Conservation (phyloP, 768 basidiomycete species). For the Pleurotus pulmonarius region DNA sequence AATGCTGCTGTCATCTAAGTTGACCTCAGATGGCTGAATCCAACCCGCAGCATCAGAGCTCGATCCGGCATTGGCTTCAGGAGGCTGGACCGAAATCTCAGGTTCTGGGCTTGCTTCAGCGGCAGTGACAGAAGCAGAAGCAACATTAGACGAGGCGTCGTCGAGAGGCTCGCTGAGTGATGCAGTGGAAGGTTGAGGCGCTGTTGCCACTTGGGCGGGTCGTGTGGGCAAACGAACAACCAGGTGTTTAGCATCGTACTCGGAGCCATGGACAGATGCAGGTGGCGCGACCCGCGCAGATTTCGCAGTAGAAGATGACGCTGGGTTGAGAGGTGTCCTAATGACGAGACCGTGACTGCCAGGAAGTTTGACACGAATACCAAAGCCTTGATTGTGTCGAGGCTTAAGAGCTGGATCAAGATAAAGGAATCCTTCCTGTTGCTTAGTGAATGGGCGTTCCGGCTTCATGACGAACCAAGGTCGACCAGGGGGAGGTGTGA, state of each 20-base stretch:
- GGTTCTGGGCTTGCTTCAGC: background rate
- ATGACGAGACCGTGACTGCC: slow-evolving; percentile 41
- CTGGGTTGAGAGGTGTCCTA: slow-evolving; percentile 26
- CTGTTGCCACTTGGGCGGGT: background rate
- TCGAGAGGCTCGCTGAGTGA: background rate
- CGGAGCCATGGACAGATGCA: slow-evolving; percentile 24
- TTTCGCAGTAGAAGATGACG: slow-evolving; percentile 10
- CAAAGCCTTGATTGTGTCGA: slow-evolving; percentile 50
- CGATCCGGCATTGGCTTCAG: background rate
- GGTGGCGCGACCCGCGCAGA: slow-evolving; percentile 15
- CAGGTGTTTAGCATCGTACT: slow-evolving; percentile 41
- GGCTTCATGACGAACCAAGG: slow-evolving; percentile 75
- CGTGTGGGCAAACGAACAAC: slow-evolving; percentile 53
- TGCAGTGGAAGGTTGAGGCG: background rate
- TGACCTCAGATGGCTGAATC: background rate
- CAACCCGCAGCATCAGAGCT: background rate
- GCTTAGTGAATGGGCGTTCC: slow-evolving; percentile 81
- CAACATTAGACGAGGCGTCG: background rate
- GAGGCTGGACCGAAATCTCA: background rate
- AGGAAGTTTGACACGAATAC: slow-evolving; percentile 62
- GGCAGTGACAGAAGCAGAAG: background rate
- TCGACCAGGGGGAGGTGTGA: slow-evolving; percentile 33
- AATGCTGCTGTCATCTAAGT: background rate
- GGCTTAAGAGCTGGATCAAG: slow-evolving; percentile 57
- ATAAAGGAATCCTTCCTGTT: slow-evolving; percentile 72